Evolutionary conservation across 495 filamentous ascomycete genomes (phyloP), one percentile per base, ranked within the genome.

Genomic region (Podospora didyma): DNA sequence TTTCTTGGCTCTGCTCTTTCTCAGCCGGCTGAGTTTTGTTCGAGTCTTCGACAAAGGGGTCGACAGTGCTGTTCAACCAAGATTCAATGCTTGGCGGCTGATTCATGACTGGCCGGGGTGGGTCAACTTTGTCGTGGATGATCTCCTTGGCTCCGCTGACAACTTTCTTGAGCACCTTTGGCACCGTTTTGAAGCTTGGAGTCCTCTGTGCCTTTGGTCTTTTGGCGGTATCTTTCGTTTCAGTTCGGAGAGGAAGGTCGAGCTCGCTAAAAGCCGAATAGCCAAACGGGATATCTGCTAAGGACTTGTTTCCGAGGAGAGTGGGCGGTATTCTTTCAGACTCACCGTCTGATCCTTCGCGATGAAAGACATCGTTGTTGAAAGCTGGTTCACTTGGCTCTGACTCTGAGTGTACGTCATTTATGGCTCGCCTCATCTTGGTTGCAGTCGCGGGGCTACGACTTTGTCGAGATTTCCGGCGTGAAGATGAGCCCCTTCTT

Each of bases 61-160:
- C 89, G 11, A 83, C 76, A 1, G 87, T 90, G 21, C 77, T 78
- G 49, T 86, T 86, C 31, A 92, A 71, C 89, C 89, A 92, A 2
- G 84, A 85, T 70, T 91, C 87, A 46, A 92, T 89, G 57, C 73
- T 89, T 61, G 66, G 79, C 2, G 80, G 79, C 23, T 77, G 70
- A 49, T 82, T 81, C 22, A 37, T 54, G 1, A 66, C 70, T 24
- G 73, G 74, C 45, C 72, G 5, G 12, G 79, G 76, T 20, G 76
- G 76, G 19, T 83, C 80, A 37, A 69, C 72, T 50, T 69, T 76
- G 54, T 83, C 78, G 4, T 78, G 70, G 34, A 80, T 73, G 45
- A 82, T 82, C 61, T 82, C 79, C 62, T 75, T 80, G 28, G 78
- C 78, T 22, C 79, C 79, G 16, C 65, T 74, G 54, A 81, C 72